Evolutionary conservation across 306 rosid genomes (phyloP), one percentile per base, ranked within the genome.

Genomic region (Urtica urens): DNA sequence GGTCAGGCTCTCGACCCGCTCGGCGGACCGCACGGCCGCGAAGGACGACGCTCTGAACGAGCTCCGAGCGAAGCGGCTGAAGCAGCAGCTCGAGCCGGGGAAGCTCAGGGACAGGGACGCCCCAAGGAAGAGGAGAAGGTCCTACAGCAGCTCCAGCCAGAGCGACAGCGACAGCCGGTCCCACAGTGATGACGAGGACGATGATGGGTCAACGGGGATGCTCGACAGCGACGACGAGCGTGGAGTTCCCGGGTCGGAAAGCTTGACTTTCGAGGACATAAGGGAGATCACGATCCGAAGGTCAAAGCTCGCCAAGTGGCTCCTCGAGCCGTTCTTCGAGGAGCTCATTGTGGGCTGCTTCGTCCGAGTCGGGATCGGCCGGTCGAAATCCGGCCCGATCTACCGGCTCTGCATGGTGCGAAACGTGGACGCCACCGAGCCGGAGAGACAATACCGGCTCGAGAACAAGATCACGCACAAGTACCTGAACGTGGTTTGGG

Each of bases 281-380:
- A 85, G 58, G 69, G 95, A 79, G 46, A 76, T 90, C 56, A 84
- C 99, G 19, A 81, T 90, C 62, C 71, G 61, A 22, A 69, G 99
- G 63, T 81, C 94, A 7, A 85, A 82, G 50, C 94, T 90, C 58
- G 82, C 78, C 21, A 90, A 85, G 56, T 90, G 95, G 99, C 51
- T 77, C 10, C 77, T 85, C 94, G 95, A 90, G 60, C 99, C 99
- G 5, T 90, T 90, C 71, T 90, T 90, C 65, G 94, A 85, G 68
- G 99, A 85, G 67, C 71, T 90, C 38, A 82, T 85, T 28, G 99
- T 79, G 40, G 99, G 94, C 54, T 90, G 99, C 78, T 90, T 85
- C 63, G 95, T 90, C 28, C 69, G 99, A 65, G 94, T 90, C 69
- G 95, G 99, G 51, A 90, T 90, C 58, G 99, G 95, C 30, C 79